Evolutionary conservation across 768 basidiomycete species (phyloP).

Genomic region (Crepidotus variabilis): DNA sequence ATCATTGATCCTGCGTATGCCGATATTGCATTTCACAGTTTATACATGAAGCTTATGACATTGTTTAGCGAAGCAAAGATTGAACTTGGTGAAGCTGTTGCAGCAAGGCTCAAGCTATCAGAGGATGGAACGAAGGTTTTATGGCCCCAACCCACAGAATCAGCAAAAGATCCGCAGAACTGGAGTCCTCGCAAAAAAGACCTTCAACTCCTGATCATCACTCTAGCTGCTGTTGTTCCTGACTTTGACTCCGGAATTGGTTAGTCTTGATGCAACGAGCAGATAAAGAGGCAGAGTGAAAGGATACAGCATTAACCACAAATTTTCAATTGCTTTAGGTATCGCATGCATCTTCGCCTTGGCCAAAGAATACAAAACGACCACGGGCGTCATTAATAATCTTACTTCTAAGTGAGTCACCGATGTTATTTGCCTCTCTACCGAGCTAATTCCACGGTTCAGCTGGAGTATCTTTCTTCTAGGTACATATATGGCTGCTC

Average conservation of each 20-base stretch:
- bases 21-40: neutral
- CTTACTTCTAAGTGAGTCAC: conserved; percentile 49
- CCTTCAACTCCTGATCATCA: conserved; percentile 55
- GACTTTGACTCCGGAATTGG: conserved; percentile 69
- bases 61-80: conserved; percentile 50
- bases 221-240: conserved; percentile 61
- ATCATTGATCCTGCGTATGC: conserved; percentile 60
- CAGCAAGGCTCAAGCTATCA: conserved; percentile 53
- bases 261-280: conserved; percentile 14
- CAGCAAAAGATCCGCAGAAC: conserved; percentile 64
- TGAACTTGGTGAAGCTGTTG: conserved; percentile 56
- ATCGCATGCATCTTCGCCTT: conserved; percentile 62
- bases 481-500: conserved; percentile 28
- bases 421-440: neutral
- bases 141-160: conserved; percentile 67
- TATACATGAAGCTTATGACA: neutral
- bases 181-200: conserved; percentile 54
- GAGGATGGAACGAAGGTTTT: conserved; percentile 55
- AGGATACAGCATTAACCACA: neutral
- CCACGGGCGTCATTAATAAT: conserved; percentile 54
- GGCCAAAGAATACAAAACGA: conserved; percentile 52
- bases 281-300: neutral
- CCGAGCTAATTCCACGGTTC: neutral
- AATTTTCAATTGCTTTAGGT: conserved; percentile 27
- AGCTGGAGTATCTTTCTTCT: conserved; percentile 68